Evolutionary conservation across 768 basidiomycete genomes (phyloP), one percentile per base, ranked within the genome.

Genomic region (Solioccasus polychromus): DNA sequence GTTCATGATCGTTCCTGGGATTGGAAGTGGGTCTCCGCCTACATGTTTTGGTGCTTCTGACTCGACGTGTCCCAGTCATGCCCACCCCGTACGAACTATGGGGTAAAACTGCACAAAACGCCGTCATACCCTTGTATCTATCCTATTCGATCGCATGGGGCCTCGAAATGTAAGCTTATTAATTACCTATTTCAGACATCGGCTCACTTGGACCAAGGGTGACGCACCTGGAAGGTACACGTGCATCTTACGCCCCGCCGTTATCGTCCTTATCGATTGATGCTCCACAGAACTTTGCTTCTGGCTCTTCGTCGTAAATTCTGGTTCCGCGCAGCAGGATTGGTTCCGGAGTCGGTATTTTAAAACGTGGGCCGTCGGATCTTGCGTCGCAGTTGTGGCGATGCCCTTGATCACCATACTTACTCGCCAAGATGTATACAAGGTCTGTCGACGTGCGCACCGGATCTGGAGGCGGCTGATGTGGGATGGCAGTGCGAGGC

Each of bases 311-410:
- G 77, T 92, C 29, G 71, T 91, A 39, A 85, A 85, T 45, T 71
- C 84, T 1, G 71, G 76, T 17, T 72, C 80, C 1, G 63, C 65
- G 2, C 78, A 84, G 50, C 82, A 78, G 56, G 76, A 87, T 55
- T 92, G 89, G 89, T 91, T 92, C 69, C 68, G 71, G 15, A 88
- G 79, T 56, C 50, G 69, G 17, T 88, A 89, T 55, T 92, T 89
- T 73, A 86, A 77, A 62, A 69, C 70, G 3, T 92, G 89, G 90
- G 65, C 76, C 14, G 50, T 75, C 20, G 88, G 89, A 10, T 87
- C 88, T 8, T 35, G 68, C 14, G 30, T 78, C 10, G 83, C 85
- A 1, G 45, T 88, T 4, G 48, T 76, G 12, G 83, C 78, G 58
- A 82, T 91, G 79, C 88, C 88, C 1, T 60, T 84, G 29, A 73